A percentile compares a stretch with the other conserved stretches of the same genome.
Conservation (phyloP, 1,284 basidiomycete genomes). For the Trametes versicolor region DNA sequence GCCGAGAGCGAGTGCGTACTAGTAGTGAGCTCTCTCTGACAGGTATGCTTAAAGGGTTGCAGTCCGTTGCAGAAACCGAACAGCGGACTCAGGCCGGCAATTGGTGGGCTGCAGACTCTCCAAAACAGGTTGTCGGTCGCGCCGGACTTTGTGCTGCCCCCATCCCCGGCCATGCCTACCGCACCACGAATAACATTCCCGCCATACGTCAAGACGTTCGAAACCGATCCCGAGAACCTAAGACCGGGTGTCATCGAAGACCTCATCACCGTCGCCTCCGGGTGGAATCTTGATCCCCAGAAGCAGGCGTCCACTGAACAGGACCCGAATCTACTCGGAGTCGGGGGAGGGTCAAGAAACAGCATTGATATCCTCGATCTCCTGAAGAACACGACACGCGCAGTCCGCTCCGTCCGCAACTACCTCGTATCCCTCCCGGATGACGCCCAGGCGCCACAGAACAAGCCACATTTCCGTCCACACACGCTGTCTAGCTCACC, state of each 20-base stretch:
- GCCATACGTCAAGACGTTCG: constrained; percentile 67
- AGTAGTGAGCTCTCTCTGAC: background rate
- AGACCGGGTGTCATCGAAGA: constrained; percentile 78
- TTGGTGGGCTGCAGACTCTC: constrained; percentile 62
- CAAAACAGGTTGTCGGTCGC: constrained; percentile 48
- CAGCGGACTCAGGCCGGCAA: constrained; percentile 75
- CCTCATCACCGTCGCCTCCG: constrained; percentile 63
- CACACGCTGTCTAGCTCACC: constrained; percentile 51
- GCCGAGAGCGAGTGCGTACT: constrained; percentile 74
- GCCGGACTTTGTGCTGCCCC: constrained; percentile 69
- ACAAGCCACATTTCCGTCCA: constrained; percentile 56
- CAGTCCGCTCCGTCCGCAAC: constrained; percentile 82
- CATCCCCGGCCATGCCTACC: constrained; percentile 68
- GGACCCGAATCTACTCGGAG: constrained; percentile 42
- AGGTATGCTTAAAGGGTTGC: constrained; percentile 25
- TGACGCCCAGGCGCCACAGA: constrained; percentile 67
- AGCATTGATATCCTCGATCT: constrained; percentile 67
- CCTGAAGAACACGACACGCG: constrained; percentile 78
- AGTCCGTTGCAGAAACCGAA: constrained; percentile 65
- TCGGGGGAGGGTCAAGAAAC: constrained; percentile 29
- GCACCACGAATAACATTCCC: constrained; percentile 55
- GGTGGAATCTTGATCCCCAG: constrained; percentile 59
- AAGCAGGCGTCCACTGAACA: constrained; percentile 23
- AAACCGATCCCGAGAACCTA: constrained; percentile 77
- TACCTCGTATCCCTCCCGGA: constrained; percentile 84